Conservation (phyloP, 2,329 filamentous ascomycete genomes). For the Alternaria postmessia region DNA sequence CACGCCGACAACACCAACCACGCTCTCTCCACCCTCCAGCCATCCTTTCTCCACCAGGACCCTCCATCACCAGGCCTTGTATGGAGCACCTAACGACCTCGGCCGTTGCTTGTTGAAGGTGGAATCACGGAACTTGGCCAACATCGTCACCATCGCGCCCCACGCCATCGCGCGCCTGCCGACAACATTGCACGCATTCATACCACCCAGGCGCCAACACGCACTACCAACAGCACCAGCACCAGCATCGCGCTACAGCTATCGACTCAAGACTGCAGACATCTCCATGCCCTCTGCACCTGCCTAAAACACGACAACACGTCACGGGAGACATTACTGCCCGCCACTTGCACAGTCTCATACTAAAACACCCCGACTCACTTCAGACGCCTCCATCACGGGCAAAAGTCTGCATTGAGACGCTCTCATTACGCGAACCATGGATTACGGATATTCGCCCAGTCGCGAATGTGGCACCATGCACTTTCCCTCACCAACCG, state of each 20-base stretch:
- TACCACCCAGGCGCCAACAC: constrained; percentile 27
- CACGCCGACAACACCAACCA: constrained; percentile 29
- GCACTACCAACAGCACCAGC: constrained; percentile 15
- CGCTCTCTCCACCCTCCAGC: constrained; percentile 21
- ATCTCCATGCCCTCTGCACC: constrained; percentile 31
- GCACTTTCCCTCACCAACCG: constrained; percentile 84
- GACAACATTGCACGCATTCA: constrained; percentile 41
- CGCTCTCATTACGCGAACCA: constrained; percentile 30
- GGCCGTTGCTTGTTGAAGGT: constrained; percentile 46
- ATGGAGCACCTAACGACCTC: constrained; percentile 41
- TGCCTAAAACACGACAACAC: constrained; percentile 21
- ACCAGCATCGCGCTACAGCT: constrained; percentile 32
- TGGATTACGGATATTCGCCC: constrained; percentile 61
- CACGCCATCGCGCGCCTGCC: constrained; percentile 25
- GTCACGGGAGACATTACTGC: constrained; percentile 16
- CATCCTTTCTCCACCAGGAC: constrained; percentile 20
- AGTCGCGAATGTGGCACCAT: constrained; percentile 74
- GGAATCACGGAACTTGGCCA: constrained; percentile 26
- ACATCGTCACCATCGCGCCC: constrained; percentile 16
- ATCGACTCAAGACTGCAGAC: constrained; percentile 35
- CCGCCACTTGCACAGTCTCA: constrained; percentile 21
- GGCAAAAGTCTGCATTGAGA: constrained; percentile 8
- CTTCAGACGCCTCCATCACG: constrained; percentile 4
- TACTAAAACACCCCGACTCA: constrained; percentile 12
- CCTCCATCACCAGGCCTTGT: constrained; percentile 38